Conservation (phyloP, 148 eudicot genomes). For the Simmondsia chinensis region DNA sequence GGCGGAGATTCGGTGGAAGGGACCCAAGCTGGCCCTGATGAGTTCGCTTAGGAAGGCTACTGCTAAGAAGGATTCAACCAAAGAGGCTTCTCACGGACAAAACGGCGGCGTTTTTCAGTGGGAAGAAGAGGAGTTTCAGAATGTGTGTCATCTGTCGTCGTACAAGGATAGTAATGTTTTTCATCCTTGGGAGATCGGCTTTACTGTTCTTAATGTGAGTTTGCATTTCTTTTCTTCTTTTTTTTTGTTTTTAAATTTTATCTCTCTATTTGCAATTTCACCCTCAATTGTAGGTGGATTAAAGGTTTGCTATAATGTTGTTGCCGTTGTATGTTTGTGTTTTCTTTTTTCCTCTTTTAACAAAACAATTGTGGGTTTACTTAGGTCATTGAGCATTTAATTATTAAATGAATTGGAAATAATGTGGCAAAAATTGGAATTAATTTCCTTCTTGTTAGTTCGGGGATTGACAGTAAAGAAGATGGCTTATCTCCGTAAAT, state of each 20-base stretch:
- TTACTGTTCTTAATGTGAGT: conserved; percentile 60
- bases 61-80: conserved; percentile 41
- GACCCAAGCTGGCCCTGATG: conserved; percentile 44
- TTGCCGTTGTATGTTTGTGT: no score
- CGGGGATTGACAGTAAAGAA: no score
- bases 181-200: conserved; percentile 86
- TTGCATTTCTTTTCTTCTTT: not conserved
- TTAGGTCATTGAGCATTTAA: not conserved
- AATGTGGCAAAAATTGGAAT: no score
- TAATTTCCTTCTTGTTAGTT: no score
- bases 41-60: conserved; percentile 37
- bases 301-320: not conserved
- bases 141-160: conserved; percentile 43
- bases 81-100: conserved; percentile 14
- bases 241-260: not conserved
- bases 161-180: conserved; percentile 52
- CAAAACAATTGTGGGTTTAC: conserved; percentile 1
- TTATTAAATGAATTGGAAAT: not conserved
- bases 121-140: conserved; percentile 73
- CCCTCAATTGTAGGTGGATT: conserved; percentile 3
- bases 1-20: conserved; percentile 87
- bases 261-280: not conserved
- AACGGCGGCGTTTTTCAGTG: conserved; percentile 56
- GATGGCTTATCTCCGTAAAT: no score
- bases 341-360: no score